Evolutionary conservation across 2,329 filamentous ascomycete genomes (phyloP), one percentile per base, ranked within the genome.

Genomic region (Sodiomyces alkalinus): DNA sequence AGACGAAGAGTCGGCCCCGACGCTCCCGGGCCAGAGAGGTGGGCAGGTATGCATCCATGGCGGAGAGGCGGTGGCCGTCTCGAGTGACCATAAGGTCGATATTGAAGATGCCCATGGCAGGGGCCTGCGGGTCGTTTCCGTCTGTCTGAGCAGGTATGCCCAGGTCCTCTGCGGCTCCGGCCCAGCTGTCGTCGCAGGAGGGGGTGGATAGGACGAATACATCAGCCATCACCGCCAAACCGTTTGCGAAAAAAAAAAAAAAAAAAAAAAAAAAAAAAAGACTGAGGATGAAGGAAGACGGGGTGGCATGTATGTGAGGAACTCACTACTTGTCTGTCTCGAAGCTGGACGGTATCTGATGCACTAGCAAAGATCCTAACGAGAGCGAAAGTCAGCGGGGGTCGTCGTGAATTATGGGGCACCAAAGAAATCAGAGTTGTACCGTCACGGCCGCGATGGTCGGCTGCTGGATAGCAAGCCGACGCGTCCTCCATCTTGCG

Each of bases 51-150:
- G 45, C 45, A 2, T 35, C 32, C 27, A 42, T 39, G 1, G 46
- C 32, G 0, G 48, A 49, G 5, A 41, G 17, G 12, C 49, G 40
- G 5, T 31, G 27, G 5, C 43, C 45, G 16, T 27, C 24, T 3
- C 29, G 27, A 19, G 43, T 41, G 19, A 52, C 37, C 13, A 46
- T 38, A n/a, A 35, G 24, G 18, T 52, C 46, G 4, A 52, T 29
- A 11, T 33, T 21, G 21, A 47, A 51, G 20, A 34, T 36, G 6
- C 41, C 47, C 33, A 48, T 42, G 6, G 45, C 41, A 0, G 39
- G 42, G 2, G 41, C 46, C 0, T 20, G 16, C 0, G 48, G 40
- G 17, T 44, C 35, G 32, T 54, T 54, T 19, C 35, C 22, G 22
- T 49, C 46, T 7, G 35, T 18, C 6, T 33, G 32, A 5, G 43